phyloP scores from a whole-genome alignment of 805 yeast genomes.

The Spencermartinsiella europaea region DNA sequence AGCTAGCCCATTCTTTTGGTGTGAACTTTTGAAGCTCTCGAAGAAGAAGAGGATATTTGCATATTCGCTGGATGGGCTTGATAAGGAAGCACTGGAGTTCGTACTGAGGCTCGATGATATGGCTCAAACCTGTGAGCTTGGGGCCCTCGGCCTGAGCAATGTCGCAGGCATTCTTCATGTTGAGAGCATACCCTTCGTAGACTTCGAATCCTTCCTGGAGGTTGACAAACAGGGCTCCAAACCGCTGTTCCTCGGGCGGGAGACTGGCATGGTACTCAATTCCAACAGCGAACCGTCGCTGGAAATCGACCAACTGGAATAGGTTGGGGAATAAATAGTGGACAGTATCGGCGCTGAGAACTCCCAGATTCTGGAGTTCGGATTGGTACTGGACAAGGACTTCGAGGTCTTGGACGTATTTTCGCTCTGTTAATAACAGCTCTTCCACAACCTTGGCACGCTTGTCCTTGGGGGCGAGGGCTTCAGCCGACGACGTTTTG shows the following conservation, averaged over 20 bases:
- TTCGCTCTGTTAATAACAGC: constrained; percentile 83
- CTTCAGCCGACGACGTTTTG: constrained; percentile 16
- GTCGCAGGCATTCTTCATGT: constrained; percentile 82
- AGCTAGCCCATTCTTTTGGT: constrained; percentile 46
- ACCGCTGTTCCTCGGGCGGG: constrained; percentile 69
- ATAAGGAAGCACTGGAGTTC: constrained; percentile 85
- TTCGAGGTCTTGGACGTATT: constrained; percentile 88
- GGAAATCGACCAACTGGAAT: constrained; percentile 80
- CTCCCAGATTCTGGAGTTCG: constrained; percentile 60
- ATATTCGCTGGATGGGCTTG: constrained; percentile 94
- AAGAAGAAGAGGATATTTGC: constrained; percentile 85
- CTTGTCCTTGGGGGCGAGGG: constrained; percentile 42
- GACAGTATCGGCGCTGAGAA: constrained; percentile 71
- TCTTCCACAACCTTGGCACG: constrained; percentile 79
- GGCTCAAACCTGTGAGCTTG: constrained; percentile 49
- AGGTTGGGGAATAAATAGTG: constrained; percentile 82
- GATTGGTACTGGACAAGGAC: constrained; percentile 59
- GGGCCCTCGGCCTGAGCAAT: constrained; percentile 59
- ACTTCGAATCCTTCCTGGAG: constrained; percentile 80
- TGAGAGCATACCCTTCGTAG: constrained; percentile 92
- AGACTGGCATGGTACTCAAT: constrained; percentile 80
- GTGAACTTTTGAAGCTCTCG: constrained; percentile 64
- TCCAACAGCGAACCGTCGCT: constrained; percentile 81
- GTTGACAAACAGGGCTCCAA: constrained; percentile 84
- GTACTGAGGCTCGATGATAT: constrained; percentile 72